Base-by-base conservation (phyloP, 306 rosid genomes). In the Glycine soja region DNA sequence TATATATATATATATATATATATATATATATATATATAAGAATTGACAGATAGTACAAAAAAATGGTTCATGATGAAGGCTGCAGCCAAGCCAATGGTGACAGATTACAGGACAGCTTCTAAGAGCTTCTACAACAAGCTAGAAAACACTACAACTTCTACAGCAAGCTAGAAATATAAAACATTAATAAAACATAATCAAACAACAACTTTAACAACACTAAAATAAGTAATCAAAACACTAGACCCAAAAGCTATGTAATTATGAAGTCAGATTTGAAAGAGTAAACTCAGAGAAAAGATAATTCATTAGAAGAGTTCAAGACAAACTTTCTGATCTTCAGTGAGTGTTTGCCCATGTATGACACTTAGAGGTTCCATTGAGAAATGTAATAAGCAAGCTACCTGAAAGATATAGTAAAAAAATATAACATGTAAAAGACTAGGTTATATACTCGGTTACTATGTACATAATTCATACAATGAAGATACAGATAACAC, bases 381-480 rank as follows among this genome's bases (percentile, higher is more conserved):
- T 63, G 94, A 91, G 90, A 95, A 90, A 85, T 95, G 98, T 78
- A 89, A 89, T 54, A 86, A 84, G 85, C 94, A 95, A 72, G 97
- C 94, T 57, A 90, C 87, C 99, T 95, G 89, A 79, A 78, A 86
- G 75, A 79, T 54, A 79, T 19, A 65, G 46, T 75, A 50, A 66
- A 38, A 80, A 52, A 81, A 82, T 64, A 57, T 45, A 36, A 59
- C 78, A 82, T 64, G 67, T 38, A 87, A 47, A 24, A 83, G 54
- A 7, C 46, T 12, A n/a, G 48, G 68, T 69, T 72, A 81, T 53
- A 24, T 32, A 15, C 75, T 63, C 36, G 2, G 4, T 54, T 34
- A 62, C 30, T 16, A 24, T 18, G 56, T 75, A 54, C 11, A 52
- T 38, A 83, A 50, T 40, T 34, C 59, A 53, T 53, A 12, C 76